Evolutionary conservation across 2,329 filamentous ascomycete species (phyloP), one percentile per base, ranked within the genome.

Genomic region (Aspergillus hortae): DNA sequence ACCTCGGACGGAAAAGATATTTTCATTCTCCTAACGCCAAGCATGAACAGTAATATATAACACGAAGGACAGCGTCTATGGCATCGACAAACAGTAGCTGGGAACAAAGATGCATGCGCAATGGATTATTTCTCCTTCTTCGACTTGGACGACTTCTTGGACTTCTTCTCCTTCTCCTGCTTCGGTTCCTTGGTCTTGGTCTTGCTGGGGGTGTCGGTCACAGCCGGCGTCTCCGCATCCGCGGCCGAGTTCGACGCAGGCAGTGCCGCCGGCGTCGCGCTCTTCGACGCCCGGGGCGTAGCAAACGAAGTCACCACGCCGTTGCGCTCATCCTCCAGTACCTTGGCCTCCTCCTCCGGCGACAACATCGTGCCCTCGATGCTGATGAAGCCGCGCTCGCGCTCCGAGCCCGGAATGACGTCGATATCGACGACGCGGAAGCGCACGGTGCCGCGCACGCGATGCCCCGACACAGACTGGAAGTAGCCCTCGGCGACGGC

Each of bases 341-440:
- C 73, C 23, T 74, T 73, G 58, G 73, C 76, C 72, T 95, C 90
- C 21, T 85, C 86, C 17, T 83, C 81, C 41, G 81, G 81, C 44
- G 80, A 78, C 46, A 96, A 74, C 81, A 96, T 86, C n/a, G 89
- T 95, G 23, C 92, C 92, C 68, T 94, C 88, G 56, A 96, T 86
- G 60, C 87, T 91, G 55, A 96, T 73, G 67, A 92, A 94, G 10
- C 88, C 90, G 54, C 87, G 87, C 47, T 79, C 78, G 48, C 85
- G 84, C 58, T 88, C 89, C 44, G 85, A 81, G 25, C 86, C 87
- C 1, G 89, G 87, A 61, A 77, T 76, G 21, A 77, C 67, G 61
- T 96, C 92, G 56, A 94, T 89, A 67, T 95, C 90, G 60, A 86
- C 85, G 65, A 96, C 90, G 58, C 85, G 81, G 72, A 96, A 95